Evolutionary conservation across 1,284 basidiomycete genomes (phyloP).

Genomic region (Marasmius tenuissimus): DNA sequence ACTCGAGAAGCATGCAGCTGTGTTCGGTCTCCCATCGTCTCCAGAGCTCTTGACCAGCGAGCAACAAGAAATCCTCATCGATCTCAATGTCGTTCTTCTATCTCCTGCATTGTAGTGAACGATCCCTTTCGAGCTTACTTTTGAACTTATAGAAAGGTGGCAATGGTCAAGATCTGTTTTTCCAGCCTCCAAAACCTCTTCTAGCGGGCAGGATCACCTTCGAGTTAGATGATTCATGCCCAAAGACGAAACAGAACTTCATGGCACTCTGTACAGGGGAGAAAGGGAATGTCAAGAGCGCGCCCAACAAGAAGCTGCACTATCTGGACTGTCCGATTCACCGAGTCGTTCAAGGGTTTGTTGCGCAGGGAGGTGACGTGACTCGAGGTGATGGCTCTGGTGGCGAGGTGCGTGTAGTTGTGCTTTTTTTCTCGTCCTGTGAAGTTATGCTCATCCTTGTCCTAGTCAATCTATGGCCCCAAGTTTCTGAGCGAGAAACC

Average conservation of each 20-base stretch:
- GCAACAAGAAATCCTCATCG: constrained; percentile 39
- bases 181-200: constrained; percentile 34
- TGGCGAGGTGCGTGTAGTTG: constrained; percentile 38
- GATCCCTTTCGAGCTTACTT: not conserved
- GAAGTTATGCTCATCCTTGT: not conserved
- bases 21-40: constrained; percentile 37
- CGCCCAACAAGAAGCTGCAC: constrained; percentile 44
- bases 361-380: constrained; percentile 51
- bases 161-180: constrained; percentile 27
- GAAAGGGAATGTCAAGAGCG: constrained; percentile 44
- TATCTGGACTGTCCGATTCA: constrained; percentile 45
- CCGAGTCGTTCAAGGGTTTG: constrained; percentile 44
- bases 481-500: constrained; percentile 52
- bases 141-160: constrained; percentile 24
- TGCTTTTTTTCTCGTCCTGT: not conserved
- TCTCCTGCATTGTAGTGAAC: constrained; percentile 1
- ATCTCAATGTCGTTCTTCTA: constrained; percentile 31
- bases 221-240: constrained; percentile 33
- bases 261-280: constrained; percentile 48
- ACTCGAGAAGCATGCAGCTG: constrained; percentile 35
- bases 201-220: constrained; percentile 39
- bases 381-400: constrained; percentile 52
- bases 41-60: constrained; percentile 40
- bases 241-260: constrained; percentile 49
- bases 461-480: constrained; percentile 47